Percentiles rank a stretch among this genome's conserved stretches.
Conservation (phyloP, 345 rosid genomes). For the Conringia planisiliqua region DNA sequence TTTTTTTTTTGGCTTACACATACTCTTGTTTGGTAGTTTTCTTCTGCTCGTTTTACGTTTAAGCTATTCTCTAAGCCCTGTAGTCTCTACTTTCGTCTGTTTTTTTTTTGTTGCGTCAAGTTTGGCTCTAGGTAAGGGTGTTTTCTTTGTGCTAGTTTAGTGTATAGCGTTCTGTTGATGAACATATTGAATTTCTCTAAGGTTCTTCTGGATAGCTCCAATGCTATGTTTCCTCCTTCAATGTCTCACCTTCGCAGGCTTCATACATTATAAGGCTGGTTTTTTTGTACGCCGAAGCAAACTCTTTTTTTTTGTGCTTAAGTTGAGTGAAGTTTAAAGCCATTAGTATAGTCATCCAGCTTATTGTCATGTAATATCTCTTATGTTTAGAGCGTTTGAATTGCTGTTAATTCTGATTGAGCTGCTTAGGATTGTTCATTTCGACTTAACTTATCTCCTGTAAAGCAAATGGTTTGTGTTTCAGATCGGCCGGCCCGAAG, state of each 20-base stretch:
- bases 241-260: neutral
- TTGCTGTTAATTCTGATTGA: neutral
- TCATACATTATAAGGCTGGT: neutral
- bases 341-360: neutral
- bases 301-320: neutral
- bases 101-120: neutral
- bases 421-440: neutral
- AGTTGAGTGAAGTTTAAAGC: neutral
- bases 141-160: neutral
- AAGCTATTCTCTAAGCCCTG: neutral
- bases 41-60: neutral
- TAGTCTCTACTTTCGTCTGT: neutral
- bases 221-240: neutral
- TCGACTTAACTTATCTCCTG: neutral
- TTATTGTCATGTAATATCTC: neutral
- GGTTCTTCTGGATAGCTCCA: neutral
- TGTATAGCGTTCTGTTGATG: neutral
- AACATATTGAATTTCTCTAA: neutral
- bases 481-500: constrained; percentile 88
- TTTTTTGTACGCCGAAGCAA: neutral
- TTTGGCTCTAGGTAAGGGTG: neutral
- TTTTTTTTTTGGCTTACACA: neutral
- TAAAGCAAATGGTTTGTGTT: constrained; percentile 35
- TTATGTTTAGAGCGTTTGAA: neutral
- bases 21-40: neutral